Percentiles rank a stretch among this genome's conserved stretches.
Evolutionary conservation across 2,329 filamentous ascomycete species (phyloP).

Genomic region (Lachnellula occidentalis): DNA sequence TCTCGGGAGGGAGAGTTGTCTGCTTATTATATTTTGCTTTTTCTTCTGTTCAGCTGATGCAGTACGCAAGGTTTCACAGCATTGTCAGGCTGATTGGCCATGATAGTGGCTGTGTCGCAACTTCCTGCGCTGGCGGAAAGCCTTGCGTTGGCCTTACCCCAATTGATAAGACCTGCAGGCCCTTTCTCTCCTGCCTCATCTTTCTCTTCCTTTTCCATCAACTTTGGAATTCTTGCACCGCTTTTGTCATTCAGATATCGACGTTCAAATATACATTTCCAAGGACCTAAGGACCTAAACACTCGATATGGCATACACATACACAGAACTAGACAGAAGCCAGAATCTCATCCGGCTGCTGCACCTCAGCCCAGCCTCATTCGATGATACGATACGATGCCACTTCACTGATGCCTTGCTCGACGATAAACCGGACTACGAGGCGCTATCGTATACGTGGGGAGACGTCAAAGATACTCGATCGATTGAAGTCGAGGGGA

Average conservation of each 20-base stretch:
- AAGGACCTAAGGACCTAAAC: not conserved
- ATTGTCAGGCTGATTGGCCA: too few species aligned
- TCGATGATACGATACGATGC: not conserved
- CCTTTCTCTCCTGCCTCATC: too few species aligned
- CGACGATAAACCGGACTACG: not conserved
- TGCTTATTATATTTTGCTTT: too few species aligned
- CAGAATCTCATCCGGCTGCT: not conserved
- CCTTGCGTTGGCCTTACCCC: too few species aligned
- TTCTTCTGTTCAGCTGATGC: too few species aligned
- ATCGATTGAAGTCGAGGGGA: not conserved
- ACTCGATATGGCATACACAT: not conserved
- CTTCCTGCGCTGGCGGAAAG: too few species aligned
- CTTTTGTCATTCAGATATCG: not conserved
- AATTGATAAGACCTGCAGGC: too few species aligned
- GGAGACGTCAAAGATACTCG: not conserved
- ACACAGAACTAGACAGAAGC: not conserved
- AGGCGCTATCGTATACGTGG: not conserved
- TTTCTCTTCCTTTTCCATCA: not conserved
- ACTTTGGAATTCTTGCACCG: not conserved
- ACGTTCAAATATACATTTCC: not conserved
- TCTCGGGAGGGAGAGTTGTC: too few species aligned
- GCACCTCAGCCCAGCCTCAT: not conserved
- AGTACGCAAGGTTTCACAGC: too few species aligned
- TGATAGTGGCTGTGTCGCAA: too few species aligned
- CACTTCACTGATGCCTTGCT: not conserved